These are phyloP conservation scores for Vigna mungo DNA, from an alignment of 306 rosid species.

Conservation along the genomic window DNA sequence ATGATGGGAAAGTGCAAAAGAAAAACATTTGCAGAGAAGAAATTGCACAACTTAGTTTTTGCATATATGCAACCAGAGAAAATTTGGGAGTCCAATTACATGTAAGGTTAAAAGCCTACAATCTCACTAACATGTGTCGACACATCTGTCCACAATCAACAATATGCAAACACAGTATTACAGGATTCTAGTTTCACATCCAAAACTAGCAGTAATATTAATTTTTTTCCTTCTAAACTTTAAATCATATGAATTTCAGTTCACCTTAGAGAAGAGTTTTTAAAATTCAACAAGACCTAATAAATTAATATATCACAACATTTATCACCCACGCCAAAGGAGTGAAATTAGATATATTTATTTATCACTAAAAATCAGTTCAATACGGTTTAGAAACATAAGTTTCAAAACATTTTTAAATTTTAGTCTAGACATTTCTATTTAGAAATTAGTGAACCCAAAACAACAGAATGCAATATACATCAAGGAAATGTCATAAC, in stretches of 20 bases:
- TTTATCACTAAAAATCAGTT: too few relatives aligned
- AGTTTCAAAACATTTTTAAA: too few relatives aligned
- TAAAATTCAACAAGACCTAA: too few relatives aligned
- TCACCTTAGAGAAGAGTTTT: too few relatives aligned
- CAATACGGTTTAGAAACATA: too few relatives aligned
- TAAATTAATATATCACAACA: too few relatives aligned
- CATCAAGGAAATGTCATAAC: too few relatives aligned
- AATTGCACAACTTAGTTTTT: not conserved
- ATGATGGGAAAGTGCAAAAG: slow-evolving; percentile 2
- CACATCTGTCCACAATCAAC: not conserved
- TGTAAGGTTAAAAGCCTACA: not conserved
- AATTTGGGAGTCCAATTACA: not conserved
- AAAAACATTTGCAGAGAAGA: not conserved
- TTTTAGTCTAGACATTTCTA: too few relatives aligned
- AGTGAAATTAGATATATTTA: too few relatives aligned
- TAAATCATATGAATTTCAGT: too few relatives aligned
- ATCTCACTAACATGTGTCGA: not conserved
- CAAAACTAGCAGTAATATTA: not conserved
- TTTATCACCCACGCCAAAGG: too few relatives aligned
- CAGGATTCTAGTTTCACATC: not conserved
- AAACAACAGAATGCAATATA: too few relatives aligned
- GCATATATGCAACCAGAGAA: slow-evolving; percentile 7
- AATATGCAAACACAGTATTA: not conserved
- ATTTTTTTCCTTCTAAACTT: not conserved
- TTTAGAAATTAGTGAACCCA: not conserved